Conservation (phyloP, 108 stramenopile species). For the Fragilariopsis cylindrus region DNA sequence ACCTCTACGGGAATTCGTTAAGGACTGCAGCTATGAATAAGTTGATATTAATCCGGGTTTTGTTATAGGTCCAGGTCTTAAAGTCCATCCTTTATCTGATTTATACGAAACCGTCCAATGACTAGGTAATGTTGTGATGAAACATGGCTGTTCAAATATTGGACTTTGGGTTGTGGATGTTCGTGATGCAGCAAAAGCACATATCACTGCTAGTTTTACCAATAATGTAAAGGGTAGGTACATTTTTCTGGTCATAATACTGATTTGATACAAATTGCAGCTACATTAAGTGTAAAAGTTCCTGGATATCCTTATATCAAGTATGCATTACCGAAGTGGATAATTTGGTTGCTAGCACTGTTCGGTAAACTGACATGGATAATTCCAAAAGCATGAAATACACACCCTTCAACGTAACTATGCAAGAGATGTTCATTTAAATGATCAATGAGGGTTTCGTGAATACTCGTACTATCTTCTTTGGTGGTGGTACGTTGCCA, state of each 20-base stretch:
- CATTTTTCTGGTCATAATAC: neutral
- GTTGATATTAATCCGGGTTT: neutral
- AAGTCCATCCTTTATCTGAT: neutral
- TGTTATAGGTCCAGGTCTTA: neutral
- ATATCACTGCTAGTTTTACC: neutral
- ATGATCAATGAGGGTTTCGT: neutral
- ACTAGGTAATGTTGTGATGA: neutral
- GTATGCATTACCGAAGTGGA: neutral
- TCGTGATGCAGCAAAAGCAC: neutral
- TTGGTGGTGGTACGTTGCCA: too few species aligned
- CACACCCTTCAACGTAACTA: neutral
- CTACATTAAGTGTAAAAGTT: neutral
- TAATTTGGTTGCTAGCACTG: neutral
- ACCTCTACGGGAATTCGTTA: neutral
- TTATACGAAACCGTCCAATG: neutral
- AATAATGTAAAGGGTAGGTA: neutral
- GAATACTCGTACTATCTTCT: too few species aligned
- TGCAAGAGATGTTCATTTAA: neutral
- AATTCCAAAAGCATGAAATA: conserved; percentile 1
- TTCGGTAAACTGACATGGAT: neutral
- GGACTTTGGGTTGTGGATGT: neutral
- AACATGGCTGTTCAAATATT: neutral
- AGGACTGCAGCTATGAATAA: neutral
- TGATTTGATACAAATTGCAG: neutral
- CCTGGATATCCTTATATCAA: neutral